These are phyloP conservation scores for Chaetomium strumarium DNA, from an alignment of 2,329 filamentous ascomycete genomes.

Conservation along the genomic window DNA sequence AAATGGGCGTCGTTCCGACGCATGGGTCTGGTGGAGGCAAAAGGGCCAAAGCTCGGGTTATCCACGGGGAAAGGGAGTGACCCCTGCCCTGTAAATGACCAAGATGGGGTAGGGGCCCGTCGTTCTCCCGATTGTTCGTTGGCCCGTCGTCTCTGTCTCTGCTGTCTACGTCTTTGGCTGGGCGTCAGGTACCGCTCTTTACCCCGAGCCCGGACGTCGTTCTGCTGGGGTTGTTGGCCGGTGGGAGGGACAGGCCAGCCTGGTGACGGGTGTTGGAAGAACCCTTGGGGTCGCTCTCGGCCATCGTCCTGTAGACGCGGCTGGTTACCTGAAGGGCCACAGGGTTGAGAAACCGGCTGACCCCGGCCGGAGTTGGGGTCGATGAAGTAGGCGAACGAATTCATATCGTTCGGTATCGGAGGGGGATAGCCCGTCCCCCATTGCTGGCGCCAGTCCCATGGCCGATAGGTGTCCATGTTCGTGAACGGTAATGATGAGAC, in stretches of 20 bases:
- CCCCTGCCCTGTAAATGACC: background rate
- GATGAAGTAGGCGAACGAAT: background rate
- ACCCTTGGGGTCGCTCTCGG: background rate
- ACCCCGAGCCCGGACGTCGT: background rate
- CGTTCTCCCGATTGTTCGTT: background rate
- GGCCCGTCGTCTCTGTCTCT: background rate
- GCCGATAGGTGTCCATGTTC: slow-evolving; percentile 3
- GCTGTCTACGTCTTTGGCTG: background rate
- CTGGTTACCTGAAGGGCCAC: background rate
- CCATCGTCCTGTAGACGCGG: background rate
- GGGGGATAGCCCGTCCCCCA: background rate
- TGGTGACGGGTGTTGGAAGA: background rate
- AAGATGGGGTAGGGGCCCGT: background rate
- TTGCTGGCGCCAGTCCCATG: slow-evolving; percentile 3
- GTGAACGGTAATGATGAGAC: background rate
- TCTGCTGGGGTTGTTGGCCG: background rate
- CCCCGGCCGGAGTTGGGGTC: background rate
- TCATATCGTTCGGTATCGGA: background rate
- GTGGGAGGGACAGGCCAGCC: background rate
- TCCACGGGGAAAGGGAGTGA: background rate
- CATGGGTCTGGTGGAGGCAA: background rate
- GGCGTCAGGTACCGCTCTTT: background rate
- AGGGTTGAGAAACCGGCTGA: background rate
- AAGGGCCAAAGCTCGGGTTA: background rate
- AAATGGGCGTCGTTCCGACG: background rate